phyloP scores from a whole-genome alignment of 495 filamentous ascomycete genomes.

The Opeltia flavorubescens region DNA sequence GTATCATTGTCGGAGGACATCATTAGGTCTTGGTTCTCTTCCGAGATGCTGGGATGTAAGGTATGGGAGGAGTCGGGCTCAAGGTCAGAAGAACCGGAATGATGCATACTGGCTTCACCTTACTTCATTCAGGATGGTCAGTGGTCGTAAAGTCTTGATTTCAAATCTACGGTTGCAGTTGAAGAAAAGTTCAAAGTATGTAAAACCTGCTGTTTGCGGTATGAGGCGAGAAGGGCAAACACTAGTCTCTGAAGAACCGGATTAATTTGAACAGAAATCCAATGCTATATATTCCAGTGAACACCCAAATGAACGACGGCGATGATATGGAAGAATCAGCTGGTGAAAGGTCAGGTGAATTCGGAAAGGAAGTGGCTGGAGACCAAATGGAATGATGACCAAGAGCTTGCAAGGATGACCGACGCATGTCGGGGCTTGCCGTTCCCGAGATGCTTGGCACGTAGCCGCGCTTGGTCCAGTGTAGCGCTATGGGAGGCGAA shows the following conservation, averaged over 20 bases:
- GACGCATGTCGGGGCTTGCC: too few relatives aligned
- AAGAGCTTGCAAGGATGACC: too few relatives aligned
- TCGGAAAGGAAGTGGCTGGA: too few relatives aligned
- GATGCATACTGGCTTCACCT: constrained; percentile 4
- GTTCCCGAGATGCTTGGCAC: too few relatives aligned
- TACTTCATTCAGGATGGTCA: background rate
- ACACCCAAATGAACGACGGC: background rate
- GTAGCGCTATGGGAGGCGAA: too few relatives aligned
- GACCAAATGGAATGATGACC: too few relatives aligned
- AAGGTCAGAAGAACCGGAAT: constrained; percentile 8
- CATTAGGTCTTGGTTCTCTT: constrained; percentile 14
- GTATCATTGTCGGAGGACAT: constrained; percentile 28
- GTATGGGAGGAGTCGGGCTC: constrained; percentile 8
- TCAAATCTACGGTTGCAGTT: background rate
- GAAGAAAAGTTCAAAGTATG: background rate
- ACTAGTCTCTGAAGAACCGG: too few relatives aligned
- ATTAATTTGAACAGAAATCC: background rate
- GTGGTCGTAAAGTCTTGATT: background rate
- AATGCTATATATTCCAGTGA: too few relatives aligned
- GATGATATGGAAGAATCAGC: background rate
- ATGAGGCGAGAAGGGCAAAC: constrained; percentile 2
- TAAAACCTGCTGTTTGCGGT: constrained; percentile 6
- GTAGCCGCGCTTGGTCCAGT: too few relatives aligned
- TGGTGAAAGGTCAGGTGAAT: background rate
- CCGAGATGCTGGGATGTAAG: constrained; percentile 13